These are phyloP conservation scores for Cercospora zeina DNA, from an alignment of 2,329 filamentous ascomycete species.

Conservation along the genomic window DNA sequence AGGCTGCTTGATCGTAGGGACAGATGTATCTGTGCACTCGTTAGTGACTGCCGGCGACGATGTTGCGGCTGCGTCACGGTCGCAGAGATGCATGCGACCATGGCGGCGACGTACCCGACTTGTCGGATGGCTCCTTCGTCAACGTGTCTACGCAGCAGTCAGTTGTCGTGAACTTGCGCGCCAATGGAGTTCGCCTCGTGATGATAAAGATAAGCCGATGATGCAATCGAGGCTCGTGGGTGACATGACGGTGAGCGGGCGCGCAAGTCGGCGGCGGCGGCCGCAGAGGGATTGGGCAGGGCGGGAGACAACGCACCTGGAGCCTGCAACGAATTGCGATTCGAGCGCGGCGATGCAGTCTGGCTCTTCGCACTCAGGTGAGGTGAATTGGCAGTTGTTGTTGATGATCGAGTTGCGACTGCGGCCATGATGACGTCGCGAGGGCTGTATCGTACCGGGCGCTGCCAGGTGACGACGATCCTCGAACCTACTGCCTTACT, in stretches of 20 bases:
- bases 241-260: not conserved
- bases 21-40: constrained; percentile 20
- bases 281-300: not conserved
- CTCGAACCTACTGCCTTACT: constrained; percentile 14
- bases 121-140: constrained; percentile 28
- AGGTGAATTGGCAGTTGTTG: constrained; percentile 33
- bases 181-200: constrained; percentile 13
- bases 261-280: constrained; percentile 4
- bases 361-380: constrained; percentile 32
- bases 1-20: constrained; percentile 42
- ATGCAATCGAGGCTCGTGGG: constrained; percentile 10
- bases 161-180: constrained; percentile 15
- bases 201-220: constrained; percentile 5
- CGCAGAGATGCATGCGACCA: constrained; percentile 1
- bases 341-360: constrained; percentile 35
- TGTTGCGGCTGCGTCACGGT: not conserved
- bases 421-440: constrained; percentile 26
- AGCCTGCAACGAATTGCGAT: constrained; percentile 27
- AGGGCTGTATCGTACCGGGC: constrained; percentile 9
- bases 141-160: constrained; percentile 24
- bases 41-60: constrained; percentile 16
- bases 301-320: constrained; percentile 33
- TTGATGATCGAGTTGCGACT: constrained; percentile 31
- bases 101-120: constrained; percentile 27
- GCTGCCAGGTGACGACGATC: constrained; percentile 17